These are phyloP conservation scores for Phaffomyces opuntiae DNA, from an alignment of 805 yeast species.

Conservation along the genomic window DNA sequence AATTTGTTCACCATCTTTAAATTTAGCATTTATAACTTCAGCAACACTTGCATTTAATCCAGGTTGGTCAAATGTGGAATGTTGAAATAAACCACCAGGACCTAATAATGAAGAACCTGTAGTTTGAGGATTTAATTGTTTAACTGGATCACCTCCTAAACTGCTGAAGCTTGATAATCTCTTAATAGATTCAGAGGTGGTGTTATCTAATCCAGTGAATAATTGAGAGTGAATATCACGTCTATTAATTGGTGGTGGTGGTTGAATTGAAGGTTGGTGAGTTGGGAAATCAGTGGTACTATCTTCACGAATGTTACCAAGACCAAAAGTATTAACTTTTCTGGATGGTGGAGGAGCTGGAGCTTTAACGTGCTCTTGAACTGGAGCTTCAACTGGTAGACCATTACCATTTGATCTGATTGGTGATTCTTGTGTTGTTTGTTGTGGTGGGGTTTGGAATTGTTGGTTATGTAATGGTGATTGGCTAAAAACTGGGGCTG, in stretches of 20 bases:
- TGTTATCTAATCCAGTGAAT: conserved; percentile 37
- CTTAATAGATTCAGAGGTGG: conserved; percentile 23
- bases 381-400: not conserved
- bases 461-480: conserved; percentile 5
- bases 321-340: conserved; percentile 23
- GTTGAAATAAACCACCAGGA: conserved; percentile 35
- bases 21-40: conserved; percentile 74
- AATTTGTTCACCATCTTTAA: conserved; percentile 56
- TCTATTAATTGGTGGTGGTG: conserved; percentile 15
- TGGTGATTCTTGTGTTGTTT: not conserved
- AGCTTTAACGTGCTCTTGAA: conserved; percentile 23
- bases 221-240: conserved; percentile 39
- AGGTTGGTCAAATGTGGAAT: conserved; percentile 42
- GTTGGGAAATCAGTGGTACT: conserved; percentile 17
- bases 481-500: conserved; percentile 8
- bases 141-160: conserved; percentile 22
- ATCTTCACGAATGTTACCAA: conserved; percentile 27
- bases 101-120: conserved; percentile 35
- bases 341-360: conserved; percentile 58
- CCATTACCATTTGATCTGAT: not conserved
- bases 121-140: conserved; percentile 33
- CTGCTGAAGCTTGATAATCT: conserved; percentile 22
- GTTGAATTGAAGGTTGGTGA: not conserved
- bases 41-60: conserved; percentile 80
- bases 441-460: conserved; percentile 1